phyloP scores from a whole-genome alignment of 257 asterid genomes.

The Oldenlandia corymbosa region DNA sequence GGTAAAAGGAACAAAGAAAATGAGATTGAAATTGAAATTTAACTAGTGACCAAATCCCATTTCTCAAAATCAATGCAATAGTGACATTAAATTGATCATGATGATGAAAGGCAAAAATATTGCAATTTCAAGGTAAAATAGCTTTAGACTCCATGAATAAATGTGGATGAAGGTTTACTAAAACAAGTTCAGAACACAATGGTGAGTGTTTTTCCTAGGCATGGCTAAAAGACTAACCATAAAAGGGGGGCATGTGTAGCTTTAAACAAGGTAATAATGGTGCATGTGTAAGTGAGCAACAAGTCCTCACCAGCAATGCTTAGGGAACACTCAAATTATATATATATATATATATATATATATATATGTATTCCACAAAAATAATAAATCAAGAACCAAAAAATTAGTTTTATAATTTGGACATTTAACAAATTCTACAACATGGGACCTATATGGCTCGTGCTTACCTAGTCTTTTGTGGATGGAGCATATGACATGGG shows the following conservation, averaged over 20 bases:
- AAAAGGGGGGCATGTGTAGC: conserved; percentile 32
- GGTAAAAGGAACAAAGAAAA: too few species aligned
- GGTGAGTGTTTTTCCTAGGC: neutral
- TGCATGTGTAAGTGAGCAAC: conserved; percentile 41
- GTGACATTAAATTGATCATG: too few species aligned
- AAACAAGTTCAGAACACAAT: conserved; percentile 1
- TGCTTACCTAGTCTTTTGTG: conserved; percentile 11
- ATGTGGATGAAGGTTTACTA: neutral
- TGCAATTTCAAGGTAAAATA: neutral
- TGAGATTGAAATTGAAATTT: too few species aligned
- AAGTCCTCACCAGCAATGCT: conserved; percentile 39
- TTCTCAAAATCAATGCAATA: too few species aligned
- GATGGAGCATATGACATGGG: conserved; percentile 13
- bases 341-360: too few species aligned
- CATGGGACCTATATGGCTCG: conserved; percentile 21
- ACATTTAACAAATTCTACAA: conserved; percentile 5
- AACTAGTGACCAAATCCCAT: too few species aligned
- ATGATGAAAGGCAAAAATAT: too few species aligned
- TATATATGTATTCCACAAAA: conserved; percentile 11
- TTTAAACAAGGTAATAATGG: conserved; percentile 34
- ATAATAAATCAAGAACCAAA: neutral
- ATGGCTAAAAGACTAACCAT: conserved; percentile 14
- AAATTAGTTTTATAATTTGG: neutral
- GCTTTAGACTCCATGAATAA: too few species aligned
- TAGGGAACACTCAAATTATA: conserved; percentile 45